These are phyloP conservation scores for Heterobasidion parviporum DNA, from an alignment of 1,284 basidiomycete species.

Conservation along the genomic window DNA sequence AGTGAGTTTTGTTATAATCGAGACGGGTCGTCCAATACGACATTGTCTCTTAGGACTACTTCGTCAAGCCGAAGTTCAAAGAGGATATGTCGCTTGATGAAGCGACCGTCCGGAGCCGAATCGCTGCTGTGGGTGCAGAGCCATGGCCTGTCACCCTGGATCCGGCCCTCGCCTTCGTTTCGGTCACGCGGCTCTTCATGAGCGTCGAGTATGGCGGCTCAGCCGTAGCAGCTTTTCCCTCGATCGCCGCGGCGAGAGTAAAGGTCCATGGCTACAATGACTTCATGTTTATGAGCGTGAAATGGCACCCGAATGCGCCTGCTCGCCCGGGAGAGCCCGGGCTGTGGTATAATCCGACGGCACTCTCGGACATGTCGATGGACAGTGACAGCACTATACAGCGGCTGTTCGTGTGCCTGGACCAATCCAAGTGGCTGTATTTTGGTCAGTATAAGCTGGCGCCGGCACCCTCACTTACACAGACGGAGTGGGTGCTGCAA, in stretches of 20 bases:
- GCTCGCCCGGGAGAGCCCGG: slow-evolving; percentile 11
- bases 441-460: slow-evolving; percentile 15
- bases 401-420: slow-evolving; percentile 11
- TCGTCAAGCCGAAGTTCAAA: neutral
- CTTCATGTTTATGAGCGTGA: slow-evolving; percentile 11
- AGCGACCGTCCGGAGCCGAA: slow-evolving; percentile 1
- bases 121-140: neutral
- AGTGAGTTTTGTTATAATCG: no score
- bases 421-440: slow-evolving; percentile 9
- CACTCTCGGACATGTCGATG: neutral
- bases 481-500: slow-evolving; percentile 12
- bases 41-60: neutral
- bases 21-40: neutral
- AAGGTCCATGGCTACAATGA: slow-evolving; percentile 4
- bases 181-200: slow-evolving; percentile 12
- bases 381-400: neutral
- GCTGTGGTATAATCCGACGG: slow-evolving; percentile 7
- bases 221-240: slow-evolving; percentile 5
- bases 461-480: slow-evolving; percentile 5
- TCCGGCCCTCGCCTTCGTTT: slow-evolving; percentile 3
- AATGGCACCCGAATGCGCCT: slow-evolving; percentile 13
- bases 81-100: neutral
- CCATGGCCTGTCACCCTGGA: slow-evolving; percentile 9
- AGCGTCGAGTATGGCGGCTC: slow-evolving; percentile 10
- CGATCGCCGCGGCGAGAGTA: slow-evolving; percentile 2